Evolutionary conservation across 2,329 filamentous ascomycete species (phyloP), one percentile per base, ranked within the genome.

Genomic region (Fusarium robinianum): DNA sequence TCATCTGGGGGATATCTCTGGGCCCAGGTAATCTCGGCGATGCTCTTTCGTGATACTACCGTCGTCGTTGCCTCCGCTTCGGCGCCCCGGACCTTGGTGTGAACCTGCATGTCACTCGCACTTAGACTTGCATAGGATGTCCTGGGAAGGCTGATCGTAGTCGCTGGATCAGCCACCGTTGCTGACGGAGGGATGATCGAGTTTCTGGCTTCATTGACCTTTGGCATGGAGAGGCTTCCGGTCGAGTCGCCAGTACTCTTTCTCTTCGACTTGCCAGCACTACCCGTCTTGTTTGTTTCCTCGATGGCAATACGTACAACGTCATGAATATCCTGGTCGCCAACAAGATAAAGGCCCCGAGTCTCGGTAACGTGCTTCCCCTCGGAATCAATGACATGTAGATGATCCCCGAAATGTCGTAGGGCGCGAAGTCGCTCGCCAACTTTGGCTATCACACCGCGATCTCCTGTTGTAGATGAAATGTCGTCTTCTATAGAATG

Each of bases 101-200:
- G 41, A 4, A 57, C 41, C 17, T 57, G 54, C 24, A 54, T 52
- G 33, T 64, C 54, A 2, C 34, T 39, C 7, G 49, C 39, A 21
- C 54, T 54, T 6, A 59, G 41, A 9, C 46, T 56, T 6, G 66
- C 46, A 21, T 67, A 68, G 2, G 63, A 60, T 8, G 66, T 62
- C 23, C 48, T 56, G 5, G 67, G 66, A 16, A 63, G 15, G 43
- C 55, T 68, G 27, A 70, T 61, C 1, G 67, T 71, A 2, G 63
- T 69, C 5, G 63, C 63, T 30, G 67, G 63, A 27, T 67, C 65
- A 11, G 59, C 60, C 8, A 42, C 31, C 6, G 49, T 53, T 5
- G 55, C 52, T 12, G 51, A 49, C 7, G 55, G 57, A 5, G 60
- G 54, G 10, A 57, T 44, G 21, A 68, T 66, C 1, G 55, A 43